Percentiles rank a stretch among this genome's conserved stretches.
Conservation (phyloP, 495 filamentous ascomycete species). For the Haplographium delicatum region DNA sequence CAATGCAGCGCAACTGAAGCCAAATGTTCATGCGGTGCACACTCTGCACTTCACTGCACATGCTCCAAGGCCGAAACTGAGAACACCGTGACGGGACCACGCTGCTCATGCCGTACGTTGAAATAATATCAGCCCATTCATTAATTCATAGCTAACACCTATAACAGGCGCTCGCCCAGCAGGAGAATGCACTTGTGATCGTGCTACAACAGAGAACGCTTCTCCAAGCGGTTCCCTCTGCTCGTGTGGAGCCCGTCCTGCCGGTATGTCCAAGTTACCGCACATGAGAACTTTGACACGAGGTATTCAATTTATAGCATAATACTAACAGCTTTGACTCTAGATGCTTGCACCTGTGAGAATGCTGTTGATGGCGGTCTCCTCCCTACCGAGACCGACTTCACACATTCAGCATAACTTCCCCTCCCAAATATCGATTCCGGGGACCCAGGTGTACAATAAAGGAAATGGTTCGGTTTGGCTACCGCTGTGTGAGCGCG, state of each 20-base stretch:
- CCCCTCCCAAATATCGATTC: slow-evolving; percentile 1
- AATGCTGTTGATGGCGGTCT: slow-evolving; percentile 54
- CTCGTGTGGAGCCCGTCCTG: slow-evolving; percentile 69
- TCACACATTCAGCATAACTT: slow-evolving; percentile 59
- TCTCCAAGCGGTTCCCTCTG: slow-evolving; percentile 54
- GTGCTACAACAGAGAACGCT: slow-evolving; percentile 67
- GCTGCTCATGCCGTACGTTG: slow-evolving; percentile 70
- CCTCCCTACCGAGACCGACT: slow-evolving; percentile 67
- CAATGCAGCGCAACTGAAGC: slow-evolving; percentile 39
- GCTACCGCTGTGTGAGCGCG: too few relatives aligned
- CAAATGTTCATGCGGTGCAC: slow-evolving; percentile 84
- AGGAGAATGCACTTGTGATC: slow-evolving; percentile 78
- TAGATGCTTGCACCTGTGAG: slow-evolving; percentile 82
- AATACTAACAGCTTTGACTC: slow-evolving; percentile 28
- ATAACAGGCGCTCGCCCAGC: slow-evolving; percentile 50
- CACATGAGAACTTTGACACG: not conserved
- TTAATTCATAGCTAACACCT: not conserved
- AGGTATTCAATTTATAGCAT: not conserved
- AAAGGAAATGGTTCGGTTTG: not conserved
- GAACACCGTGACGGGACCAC: slow-evolving; percentile 65
- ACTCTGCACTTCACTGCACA: slow-evolving; percentile 76
- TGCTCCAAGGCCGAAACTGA: slow-evolving; percentile 75
- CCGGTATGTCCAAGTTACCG: slow-evolving; percentile 43
- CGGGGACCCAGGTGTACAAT: too few relatives aligned
- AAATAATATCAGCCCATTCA: slow-evolving; percentile 28